Conservation (phyloP, 2,329 filamentous ascomycete genomes). For the Ceratocystis huliohia region DNA sequence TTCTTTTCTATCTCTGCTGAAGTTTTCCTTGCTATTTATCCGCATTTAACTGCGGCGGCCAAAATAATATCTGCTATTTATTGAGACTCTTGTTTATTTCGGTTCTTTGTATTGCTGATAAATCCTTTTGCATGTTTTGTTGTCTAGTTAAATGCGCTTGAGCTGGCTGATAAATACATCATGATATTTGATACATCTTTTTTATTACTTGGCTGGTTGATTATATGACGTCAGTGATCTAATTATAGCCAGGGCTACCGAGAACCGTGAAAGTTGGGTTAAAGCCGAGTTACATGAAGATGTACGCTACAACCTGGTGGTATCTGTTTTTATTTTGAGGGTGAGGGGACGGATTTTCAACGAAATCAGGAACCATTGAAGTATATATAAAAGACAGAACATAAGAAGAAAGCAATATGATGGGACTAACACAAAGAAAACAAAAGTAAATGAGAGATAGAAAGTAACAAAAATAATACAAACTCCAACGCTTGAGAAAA, state of each 20-base stretch:
- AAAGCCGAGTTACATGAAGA: neutral
- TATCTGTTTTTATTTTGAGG: neutral
- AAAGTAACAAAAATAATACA: neutral
- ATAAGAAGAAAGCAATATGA: neutral
- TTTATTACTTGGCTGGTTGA: no score
- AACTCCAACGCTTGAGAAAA: slow-evolving; percentile 11
- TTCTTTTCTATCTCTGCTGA: no score
- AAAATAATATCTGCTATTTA: slow-evolving; percentile 3
- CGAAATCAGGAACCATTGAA: neutral
- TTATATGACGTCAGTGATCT: no score
- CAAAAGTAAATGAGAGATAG: neutral
- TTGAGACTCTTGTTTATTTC: neutral
- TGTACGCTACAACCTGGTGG: no score
- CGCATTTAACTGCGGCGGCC: neutral
- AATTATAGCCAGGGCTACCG: no score
- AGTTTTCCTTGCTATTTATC: neutral
- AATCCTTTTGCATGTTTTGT: neutral
- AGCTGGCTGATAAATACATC: no score
- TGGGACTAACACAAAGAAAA: neutral
- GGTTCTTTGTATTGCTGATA: neutral
- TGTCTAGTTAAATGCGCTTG: no score
- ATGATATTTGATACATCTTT: no score
- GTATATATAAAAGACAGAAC: neutral
- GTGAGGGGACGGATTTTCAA: no score
- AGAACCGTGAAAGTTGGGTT: neutral